Evolutionary conservation across 2,329 filamentous ascomycete genomes (phyloP).

Genomic region (Pseudonectria buxi): DNA sequence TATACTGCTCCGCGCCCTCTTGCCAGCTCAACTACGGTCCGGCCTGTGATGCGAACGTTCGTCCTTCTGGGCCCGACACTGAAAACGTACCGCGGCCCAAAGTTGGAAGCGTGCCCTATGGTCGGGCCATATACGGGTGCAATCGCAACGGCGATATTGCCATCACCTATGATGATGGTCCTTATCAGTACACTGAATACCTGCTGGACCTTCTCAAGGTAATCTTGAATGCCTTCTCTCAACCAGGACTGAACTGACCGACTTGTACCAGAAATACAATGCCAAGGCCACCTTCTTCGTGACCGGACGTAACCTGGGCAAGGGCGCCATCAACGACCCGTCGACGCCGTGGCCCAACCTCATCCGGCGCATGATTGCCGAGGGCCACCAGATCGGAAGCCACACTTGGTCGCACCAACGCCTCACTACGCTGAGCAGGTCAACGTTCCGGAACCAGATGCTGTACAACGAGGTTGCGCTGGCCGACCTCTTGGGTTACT

Average conservation of each 20-base stretch:
- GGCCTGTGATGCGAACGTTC: constrained; percentile 54
- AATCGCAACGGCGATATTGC: constrained; percentile 31
- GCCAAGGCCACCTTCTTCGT: constrained; percentile 35
- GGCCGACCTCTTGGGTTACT: constrained; percentile 32
- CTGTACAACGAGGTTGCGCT: constrained; percentile 37
- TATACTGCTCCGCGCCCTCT: constrained; percentile 55
- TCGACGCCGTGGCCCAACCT: constrained; percentile 27
- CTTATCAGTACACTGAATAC: constrained; percentile 34
- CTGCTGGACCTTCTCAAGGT: constrained; percentile 33
- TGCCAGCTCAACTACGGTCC: constrained; percentile 57
- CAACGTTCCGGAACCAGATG: constrained; percentile 34
- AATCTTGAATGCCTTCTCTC: background rate
- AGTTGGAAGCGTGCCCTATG: constrained; percentile 49
- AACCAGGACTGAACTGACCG: background rate
- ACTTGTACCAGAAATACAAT: constrained; percentile 21
- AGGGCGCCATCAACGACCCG: constrained; percentile 36
- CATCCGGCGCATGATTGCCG: constrained; percentile 39
- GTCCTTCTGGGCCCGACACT: constrained; percentile 45
- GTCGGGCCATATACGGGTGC: constrained; percentile 41
- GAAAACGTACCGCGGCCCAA: constrained; percentile 44
- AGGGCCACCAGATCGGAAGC: constrained; percentile 55
- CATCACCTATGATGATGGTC: constrained; percentile 41
- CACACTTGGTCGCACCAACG: constrained; percentile 43
- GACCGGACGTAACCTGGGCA: constrained; percentile 30
- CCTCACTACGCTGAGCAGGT: constrained; percentile 29